Conservation (phyloP, 1,139 yeast genomes). For the Protomyces pachydermus region DNA sequence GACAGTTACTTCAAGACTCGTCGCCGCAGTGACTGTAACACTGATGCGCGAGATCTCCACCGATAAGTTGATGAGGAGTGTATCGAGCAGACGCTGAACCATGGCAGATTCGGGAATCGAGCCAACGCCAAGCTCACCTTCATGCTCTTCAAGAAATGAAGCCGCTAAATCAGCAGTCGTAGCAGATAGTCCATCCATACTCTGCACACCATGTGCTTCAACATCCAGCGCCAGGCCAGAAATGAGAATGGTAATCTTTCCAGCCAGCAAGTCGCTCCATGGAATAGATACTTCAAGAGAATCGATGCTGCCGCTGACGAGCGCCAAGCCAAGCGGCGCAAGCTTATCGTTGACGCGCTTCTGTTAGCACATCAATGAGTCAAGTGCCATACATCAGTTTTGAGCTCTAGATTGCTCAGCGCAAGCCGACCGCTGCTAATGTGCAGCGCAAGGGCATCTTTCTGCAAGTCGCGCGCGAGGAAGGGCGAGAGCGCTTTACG, state of each 20-base stretch:
- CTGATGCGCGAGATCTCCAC: not conserved
- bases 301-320: constrained; percentile 2
- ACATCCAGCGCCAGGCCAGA: constrained; percentile 5
- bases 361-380: not conserved
- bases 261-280: constrained; percentile 14
- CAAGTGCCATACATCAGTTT: constrained; percentile 2
- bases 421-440: constrained; percentile 3
- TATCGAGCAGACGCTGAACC: constrained; percentile 7
- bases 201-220: not conserved
- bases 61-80: not conserved
- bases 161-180: constrained; percentile 4
- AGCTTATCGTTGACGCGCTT: constrained; percentile 6
- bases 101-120: constrained; percentile 11
- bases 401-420: constrained; percentile 9
- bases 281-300: constrained; percentile 8
- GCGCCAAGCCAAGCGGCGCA: not conserved
- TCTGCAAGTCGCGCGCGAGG: not conserved
- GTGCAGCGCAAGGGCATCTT: constrained; percentile 13
- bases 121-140: constrained; percentile 11
- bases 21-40: not conserved
- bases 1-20: not conserved
- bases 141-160: constrained; percentile 7
- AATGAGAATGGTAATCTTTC: not conserved
- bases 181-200: not conserved
- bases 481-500: constrained; percentile 2